A percentile compares a stretch with the other conserved stretches of the same genome.
Conservation (phyloP, 192 early-diverging fungal species). For the Obelidium mucronatum region DNA sequence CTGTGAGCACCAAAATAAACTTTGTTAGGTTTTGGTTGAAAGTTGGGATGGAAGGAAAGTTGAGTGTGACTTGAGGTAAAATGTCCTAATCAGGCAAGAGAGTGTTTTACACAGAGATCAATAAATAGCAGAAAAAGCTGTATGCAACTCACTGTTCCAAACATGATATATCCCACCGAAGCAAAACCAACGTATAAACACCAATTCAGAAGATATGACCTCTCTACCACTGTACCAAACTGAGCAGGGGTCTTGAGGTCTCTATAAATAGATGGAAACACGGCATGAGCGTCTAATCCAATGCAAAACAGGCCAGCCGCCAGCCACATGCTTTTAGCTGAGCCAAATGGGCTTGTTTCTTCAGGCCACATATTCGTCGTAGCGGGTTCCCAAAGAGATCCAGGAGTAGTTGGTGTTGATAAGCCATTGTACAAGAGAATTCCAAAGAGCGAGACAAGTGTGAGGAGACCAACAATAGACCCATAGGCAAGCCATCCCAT, state of each 20-base stretch:
- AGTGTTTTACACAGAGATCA: too few relatives aligned
- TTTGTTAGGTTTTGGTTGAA: slow-evolving; percentile 59
- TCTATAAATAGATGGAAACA: slow-evolving; percentile 72
- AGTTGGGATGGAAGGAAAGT: slow-evolving; percentile 63
- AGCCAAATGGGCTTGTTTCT: neutral
- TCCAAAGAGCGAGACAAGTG: slow-evolving; percentile 54
- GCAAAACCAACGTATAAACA: slow-evolving; percentile 61
- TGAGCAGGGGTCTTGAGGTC: slow-evolving; percentile 64
- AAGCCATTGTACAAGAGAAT: slow-evolving; percentile 69
- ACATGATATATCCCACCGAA: slow-evolving; percentile 71
- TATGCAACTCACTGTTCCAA: slow-evolving; percentile 62
- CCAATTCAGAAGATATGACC: slow-evolving; percentile 60
- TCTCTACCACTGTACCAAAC: slow-evolving; percentile 61
- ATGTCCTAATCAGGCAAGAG: too few relatives aligned
- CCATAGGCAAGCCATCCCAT: slow-evolving; percentile 61
- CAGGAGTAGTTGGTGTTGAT: slow-evolving; percentile 52
- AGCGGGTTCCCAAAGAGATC: slow-evolving; percentile 62
- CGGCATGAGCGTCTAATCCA: slow-evolving; percentile 63
- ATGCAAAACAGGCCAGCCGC: slow-evolving; percentile 43
- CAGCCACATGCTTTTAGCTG: slow-evolving; percentile 29
- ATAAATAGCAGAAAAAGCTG: too few relatives aligned
- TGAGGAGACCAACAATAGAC: slow-evolving; percentile 64
- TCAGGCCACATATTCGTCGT: slow-evolving; percentile 60
- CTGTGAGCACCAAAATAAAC: slow-evolving; percentile 67
- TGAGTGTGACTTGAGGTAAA: slow-evolving; percentile 67